phyloP scores from a whole-genome alignment of 129 eudicot genomes.

The Arctium minus region DNA sequence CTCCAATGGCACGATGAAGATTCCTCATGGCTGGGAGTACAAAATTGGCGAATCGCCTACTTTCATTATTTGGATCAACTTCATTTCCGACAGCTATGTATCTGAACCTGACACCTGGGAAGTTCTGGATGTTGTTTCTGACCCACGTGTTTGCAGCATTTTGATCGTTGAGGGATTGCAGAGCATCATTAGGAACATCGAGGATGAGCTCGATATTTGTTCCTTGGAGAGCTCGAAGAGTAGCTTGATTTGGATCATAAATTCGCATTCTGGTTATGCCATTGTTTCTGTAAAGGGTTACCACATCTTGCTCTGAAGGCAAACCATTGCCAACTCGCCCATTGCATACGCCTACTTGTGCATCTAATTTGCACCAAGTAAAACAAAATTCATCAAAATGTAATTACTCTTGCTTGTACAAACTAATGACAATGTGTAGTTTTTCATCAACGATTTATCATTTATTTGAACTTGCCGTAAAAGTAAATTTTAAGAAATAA shows the following conservation, averaged over 20 bases:
- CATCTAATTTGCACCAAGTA: too few relatives aligned
- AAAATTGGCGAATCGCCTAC: not conserved
- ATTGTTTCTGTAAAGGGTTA: conserved; percentile 24
- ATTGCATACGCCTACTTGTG: too few relatives aligned
- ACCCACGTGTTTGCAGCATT: conserved; percentile 33
- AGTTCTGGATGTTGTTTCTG: conserved; percentile 24
- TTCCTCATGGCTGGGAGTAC: conserved; percentile 27
- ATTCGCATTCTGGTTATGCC: conserved; percentile 37
- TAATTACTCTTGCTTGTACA: too few relatives aligned
- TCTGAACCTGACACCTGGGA: conserved; percentile 22
- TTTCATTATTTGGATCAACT: conserved; percentile 5
- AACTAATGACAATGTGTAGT: too few relatives aligned
- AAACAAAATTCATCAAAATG: too few relatives aligned
- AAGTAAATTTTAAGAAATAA: too few relatives aligned
- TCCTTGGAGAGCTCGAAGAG: conserved; percentile 29
- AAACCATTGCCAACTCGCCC: conserved; percentile 9
- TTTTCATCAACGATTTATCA: too few relatives aligned
- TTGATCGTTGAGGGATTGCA: conserved; percentile 2
- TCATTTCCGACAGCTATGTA: conserved; percentile 49
- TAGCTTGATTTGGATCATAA: conserved; percentile 21
- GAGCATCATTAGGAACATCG: conserved; percentile 23
- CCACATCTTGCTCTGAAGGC: conserved; percentile 25
- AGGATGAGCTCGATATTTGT: conserved; percentile 28
- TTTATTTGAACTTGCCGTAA: too few relatives aligned
- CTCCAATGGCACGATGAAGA: not conserved